These are phyloP conservation scores for Wickerhamiella domercqiae DNA, from an alignment of 805 yeast genomes.

Conservation along the genomic window DNA sequence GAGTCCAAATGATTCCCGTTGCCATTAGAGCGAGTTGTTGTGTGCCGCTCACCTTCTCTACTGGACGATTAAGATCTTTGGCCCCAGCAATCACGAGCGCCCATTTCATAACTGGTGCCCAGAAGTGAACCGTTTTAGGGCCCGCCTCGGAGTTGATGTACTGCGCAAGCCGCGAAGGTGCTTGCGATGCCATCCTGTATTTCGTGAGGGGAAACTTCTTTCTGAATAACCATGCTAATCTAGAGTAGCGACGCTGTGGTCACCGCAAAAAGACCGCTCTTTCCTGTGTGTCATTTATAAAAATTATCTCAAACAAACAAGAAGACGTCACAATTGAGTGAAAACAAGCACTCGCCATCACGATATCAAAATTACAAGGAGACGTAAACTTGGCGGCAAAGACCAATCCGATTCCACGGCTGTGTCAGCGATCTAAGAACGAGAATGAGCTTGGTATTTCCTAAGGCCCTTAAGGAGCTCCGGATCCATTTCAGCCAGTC, in stretches of 20 bases:
- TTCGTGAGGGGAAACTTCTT: too few relatives aligned
- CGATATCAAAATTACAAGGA: background rate
- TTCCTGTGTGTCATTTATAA: too few relatives aligned
- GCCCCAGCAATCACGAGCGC: conserved; percentile 82
- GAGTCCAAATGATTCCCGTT: conserved; percentile 93
- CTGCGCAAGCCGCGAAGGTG: conserved; percentile 34
- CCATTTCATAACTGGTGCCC: conserved; percentile 65
- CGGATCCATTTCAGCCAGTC: conserved; percentile 70
- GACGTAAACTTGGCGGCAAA: background rate
- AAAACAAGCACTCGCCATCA: background rate
- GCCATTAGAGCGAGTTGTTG: conserved; percentile 76
- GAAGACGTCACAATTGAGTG: background rate
- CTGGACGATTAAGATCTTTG: conserved; percentile 77
- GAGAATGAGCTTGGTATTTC: conserved; percentile 24
- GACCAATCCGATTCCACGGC: too few relatives aligned
- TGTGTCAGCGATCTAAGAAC: too few relatives aligned
- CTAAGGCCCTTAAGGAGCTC: conserved; percentile 52
- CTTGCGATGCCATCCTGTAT: conserved; percentile 11
- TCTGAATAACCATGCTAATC: too few relatives aligned
- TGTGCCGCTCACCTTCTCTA: conserved; percentile 78
- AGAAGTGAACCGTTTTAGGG: conserved; percentile 92
- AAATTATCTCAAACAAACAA: too few relatives aligned
- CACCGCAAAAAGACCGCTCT: too few relatives aligned
- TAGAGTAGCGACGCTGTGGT: too few relatives aligned
- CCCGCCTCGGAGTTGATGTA: conserved; percentile 82